Percentiles rank a stretch among this genome's conserved stretches.
Evolutionary conservation across 345 rosid genomes (phyloP).

Genomic region (Populus davidiana): DNA sequence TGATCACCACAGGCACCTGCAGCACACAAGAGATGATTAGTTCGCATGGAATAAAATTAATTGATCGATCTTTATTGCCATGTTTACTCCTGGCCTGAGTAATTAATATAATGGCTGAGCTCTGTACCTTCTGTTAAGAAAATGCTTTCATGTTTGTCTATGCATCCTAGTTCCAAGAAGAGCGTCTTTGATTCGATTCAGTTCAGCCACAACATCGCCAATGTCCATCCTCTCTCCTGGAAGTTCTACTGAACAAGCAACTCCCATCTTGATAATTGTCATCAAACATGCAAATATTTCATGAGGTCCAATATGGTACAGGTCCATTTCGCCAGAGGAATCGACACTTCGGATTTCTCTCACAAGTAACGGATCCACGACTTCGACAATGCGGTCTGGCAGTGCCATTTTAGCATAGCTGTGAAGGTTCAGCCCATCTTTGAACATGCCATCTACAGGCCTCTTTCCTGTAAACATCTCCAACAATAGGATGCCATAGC

Average conservation of each 20-base stretch:
- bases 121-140: too few species aligned
- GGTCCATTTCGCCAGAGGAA: background rate
- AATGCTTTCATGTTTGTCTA: too few species aligned
- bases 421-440: background rate
- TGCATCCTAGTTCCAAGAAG: background rate
- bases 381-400: background rate
- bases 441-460: conserved; percentile 15
- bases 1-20: too few species aligned
- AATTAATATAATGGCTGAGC: too few species aligned
- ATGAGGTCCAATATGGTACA: background rate
- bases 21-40: too few species aligned
- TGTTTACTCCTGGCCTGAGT: too few species aligned
- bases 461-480: conserved; percentile 24
- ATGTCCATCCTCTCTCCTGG: background rate
- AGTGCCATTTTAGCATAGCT: background rate
- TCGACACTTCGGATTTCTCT: background rate
- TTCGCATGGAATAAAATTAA: too few species aligned
- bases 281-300: background rate
- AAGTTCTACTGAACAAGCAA: background rate
- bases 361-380: background rate
- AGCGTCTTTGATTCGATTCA: background rate
- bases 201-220: background rate
- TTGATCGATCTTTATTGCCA: too few species aligned
- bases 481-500: conserved; percentile 37
- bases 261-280: background rate